Evolutionary conservation across 73 alveolate species (phyloP).

Genomic region (Stentor roeselii): DNA sequence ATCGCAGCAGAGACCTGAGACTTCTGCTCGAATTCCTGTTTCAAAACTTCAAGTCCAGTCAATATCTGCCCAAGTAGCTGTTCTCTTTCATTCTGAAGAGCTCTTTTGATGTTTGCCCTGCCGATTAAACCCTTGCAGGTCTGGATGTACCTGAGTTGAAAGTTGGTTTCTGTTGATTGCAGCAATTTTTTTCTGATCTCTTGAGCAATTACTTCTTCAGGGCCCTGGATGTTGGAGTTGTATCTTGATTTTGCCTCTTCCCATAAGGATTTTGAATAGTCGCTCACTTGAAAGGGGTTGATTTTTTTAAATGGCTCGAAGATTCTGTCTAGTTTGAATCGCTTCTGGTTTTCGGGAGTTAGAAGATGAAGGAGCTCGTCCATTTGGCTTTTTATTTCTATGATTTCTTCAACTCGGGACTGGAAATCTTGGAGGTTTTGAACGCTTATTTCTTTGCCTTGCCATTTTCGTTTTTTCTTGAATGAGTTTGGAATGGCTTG

Average conservation of each 20-base stretch:
- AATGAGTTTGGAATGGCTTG: slow-evolving; percentile 36
- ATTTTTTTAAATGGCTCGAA: slow-evolving; percentile 65
- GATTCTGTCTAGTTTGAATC: slow-evolving; percentile 51
- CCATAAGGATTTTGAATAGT: slow-evolving; percentile 47
- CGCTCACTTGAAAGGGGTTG: slow-evolving; percentile 58
- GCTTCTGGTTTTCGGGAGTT: slow-evolving; percentile 59
- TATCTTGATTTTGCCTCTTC: slow-evolving; percentile 51
- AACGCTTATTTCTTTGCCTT: slow-evolving; percentile 41
- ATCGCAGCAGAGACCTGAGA: slow-evolving; percentile 50
- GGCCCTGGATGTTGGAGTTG: slow-evolving; percentile 46
- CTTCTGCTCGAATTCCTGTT: slow-evolving; percentile 72
- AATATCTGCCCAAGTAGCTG: slow-evolving; percentile 55
- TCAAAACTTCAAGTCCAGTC: slow-evolving; percentile 46
- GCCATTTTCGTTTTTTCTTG: slow-evolving; percentile 40
- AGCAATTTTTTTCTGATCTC: slow-evolving; percentile 61
- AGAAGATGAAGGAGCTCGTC: slow-evolving; percentile 68
- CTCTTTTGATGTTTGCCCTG: slow-evolving; percentile 63
- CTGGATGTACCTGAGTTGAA: slow-evolving; percentile 72
- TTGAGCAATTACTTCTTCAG: slow-evolving; percentile 55
- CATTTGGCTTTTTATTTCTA: slow-evolving; percentile 57
- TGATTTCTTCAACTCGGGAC: slow-evolving; percentile 50
- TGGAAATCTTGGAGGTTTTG: slow-evolving; percentile 42
- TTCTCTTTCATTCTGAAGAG: slow-evolving; percentile 68
- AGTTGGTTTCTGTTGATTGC: neutral
- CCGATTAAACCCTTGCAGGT: slow-evolving; percentile 84